These are phyloP conservation scores for Diplocarpon rosae DNA, from an alignment of 2,329 filamentous ascomycete species.

Conservation along the genomic window DNA sequence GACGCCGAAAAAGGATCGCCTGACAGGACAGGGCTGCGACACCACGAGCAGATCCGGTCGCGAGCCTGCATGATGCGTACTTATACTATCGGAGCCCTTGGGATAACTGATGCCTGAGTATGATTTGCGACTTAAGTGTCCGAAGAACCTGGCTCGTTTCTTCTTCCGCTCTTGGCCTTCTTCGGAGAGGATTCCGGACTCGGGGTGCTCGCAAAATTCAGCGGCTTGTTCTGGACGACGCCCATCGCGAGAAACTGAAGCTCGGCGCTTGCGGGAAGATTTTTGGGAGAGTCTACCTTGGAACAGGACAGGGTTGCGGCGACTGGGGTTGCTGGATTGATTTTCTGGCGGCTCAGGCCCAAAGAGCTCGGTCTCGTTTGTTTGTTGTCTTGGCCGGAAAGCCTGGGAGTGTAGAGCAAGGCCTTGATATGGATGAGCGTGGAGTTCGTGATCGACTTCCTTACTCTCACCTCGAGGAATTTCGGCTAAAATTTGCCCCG, in stretches of 20 bases:
- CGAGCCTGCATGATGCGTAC: constrained; percentile 23
- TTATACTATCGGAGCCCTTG: constrained; percentile 26
- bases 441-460: constrained; percentile 12
- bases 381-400: constrained; percentile 32
- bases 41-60: constrained; percentile 21
- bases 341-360: constrained; percentile 29
- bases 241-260: constrained; percentile 11
- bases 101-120: constrained; percentile 18
- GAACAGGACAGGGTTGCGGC: constrained; percentile 35
- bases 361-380: constrained; percentile 30
- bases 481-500: constrained; percentile 18
- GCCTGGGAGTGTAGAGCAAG: constrained; percentile 24
- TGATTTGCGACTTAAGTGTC: constrained; percentile 17
- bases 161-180: constrained; percentile 31
- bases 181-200: constrained; percentile 32
- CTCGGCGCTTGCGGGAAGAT: constrained; percentile 20
- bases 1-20: constrained; percentile 30
- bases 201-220: constrained; percentile 29
- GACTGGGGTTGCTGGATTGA: constrained; percentile 21
- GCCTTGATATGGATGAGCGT: constrained; percentile 22
- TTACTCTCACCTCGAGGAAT: constrained; percentile 8
- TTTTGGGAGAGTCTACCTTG: constrained; percentile 32
- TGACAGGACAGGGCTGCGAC: constrained; percentile 19
- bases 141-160: constrained; percentile 32
- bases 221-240: constrained; percentile 7